Evolutionary conservation across 1,284 basidiomycete genomes (phyloP).

Genomic region (Ceratobasidium sp.): DNA sequence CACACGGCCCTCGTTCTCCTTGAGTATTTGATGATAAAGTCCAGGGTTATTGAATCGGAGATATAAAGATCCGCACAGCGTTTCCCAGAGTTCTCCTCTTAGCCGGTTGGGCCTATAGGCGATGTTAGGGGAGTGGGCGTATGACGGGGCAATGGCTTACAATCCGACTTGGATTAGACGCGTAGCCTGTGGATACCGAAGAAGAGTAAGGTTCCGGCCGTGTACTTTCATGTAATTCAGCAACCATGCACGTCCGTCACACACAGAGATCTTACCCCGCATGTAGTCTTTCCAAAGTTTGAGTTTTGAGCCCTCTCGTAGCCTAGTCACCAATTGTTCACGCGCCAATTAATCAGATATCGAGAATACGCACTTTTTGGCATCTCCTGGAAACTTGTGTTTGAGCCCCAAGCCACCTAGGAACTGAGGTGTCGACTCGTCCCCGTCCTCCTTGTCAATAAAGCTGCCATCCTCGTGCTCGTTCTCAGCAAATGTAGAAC

Average conservation of each 20-base stretch:
- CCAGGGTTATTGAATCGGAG: slow-evolving; percentile 90
- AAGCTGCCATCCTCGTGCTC: slow-evolving; percentile 71
- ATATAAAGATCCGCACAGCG: slow-evolving; percentile 91
- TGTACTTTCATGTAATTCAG: slow-evolving; percentile 60
- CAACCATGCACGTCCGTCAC: background rate
- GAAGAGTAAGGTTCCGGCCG: slow-evolving; percentile 87
- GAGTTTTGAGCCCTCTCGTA: slow-evolving; percentile 95
- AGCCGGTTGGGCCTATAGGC: slow-evolving; percentile 76
- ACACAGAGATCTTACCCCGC: slow-evolving; percentile 59
- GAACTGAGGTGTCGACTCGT: slow-evolving; percentile 67
- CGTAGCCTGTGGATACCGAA: slow-evolving; percentile 96
- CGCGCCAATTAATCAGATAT: background rate
- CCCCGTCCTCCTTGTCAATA: slow-evolving; percentile 56
- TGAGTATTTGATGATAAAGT: slow-evolving; percentile 79
- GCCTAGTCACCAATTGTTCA: slow-evolving; percentile 53
- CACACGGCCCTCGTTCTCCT: slow-evolving; percentile 79
- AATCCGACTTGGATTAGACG: slow-evolving; percentile 96
- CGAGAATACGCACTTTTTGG: slow-evolving; percentile 73
- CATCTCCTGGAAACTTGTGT: slow-evolving; percentile 93
- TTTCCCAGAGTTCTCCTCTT: slow-evolving; percentile 98
- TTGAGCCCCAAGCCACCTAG: slow-evolving; percentile 85
- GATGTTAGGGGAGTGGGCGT: background rate
- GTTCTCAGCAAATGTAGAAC: slow-evolving; percentile 61
- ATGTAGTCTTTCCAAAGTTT: slow-evolving; percentile 96
- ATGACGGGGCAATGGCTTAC: background rate